Evolutionary conservation across 371 early-diverging fungal species (phyloP), one percentile per base, ranked within the genome.

Genomic region (Lichtheimia corymbifera): DNA sequence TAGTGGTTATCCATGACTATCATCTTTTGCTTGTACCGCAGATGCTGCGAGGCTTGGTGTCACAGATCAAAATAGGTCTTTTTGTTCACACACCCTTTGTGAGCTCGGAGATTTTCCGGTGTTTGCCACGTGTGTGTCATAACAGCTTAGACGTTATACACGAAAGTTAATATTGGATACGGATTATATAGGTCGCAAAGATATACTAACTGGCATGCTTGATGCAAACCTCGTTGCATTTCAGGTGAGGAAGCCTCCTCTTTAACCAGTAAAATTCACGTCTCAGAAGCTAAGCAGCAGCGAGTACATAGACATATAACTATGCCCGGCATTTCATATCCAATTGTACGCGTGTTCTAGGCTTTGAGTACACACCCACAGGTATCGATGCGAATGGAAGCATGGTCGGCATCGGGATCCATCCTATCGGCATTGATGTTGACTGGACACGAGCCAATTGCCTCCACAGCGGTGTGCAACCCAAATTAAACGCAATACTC

Each of bases 1-100:
- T 80, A 82, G 90, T 99, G 43, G 99, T 99, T 98, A 92, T 99
- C n/a, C 99, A 99, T 60, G 99, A 99, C 77, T 99, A 99, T 78
- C 99, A 99, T 72, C 76, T 99, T 55, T 97, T 99, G 97, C 35
- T 35, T 35, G 35, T 35, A 11, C 35, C 35, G 11, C 35, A 35
- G 11, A 35, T 35, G 35, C 35, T 35, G 11, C 6, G 35, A 35
- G 2, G 11, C 11, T 80, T 99, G 44, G 82, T 99, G 40, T 99
- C 99, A 17, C 76, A 81, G 15, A 89, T 97, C 62, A 93, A 93
- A 73, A 93, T 99, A 64, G 99, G 99, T 28, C 97, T 96, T 85
- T 99, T 99, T 79, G 79, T 99, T 55, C 99, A 99, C 73, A 97
- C 99, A 24, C 97, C 99, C 12, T 99, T 99, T 83, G 99, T 99